Conservation (phyloP, 148 eudicot species). For the Tetragonia tetragonoides region DNA sequence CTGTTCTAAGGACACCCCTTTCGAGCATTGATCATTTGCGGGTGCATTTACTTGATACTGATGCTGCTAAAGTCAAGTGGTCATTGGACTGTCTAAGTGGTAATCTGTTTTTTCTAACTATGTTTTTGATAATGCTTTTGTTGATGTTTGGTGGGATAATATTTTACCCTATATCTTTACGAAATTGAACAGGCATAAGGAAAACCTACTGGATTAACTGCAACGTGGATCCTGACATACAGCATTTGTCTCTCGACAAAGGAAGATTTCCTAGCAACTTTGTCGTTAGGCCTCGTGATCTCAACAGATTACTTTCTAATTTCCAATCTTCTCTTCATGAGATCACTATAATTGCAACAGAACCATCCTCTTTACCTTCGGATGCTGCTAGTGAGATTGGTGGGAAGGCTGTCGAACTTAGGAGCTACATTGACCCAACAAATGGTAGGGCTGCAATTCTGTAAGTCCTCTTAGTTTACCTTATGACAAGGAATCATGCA, state of each 20-base stretch:
- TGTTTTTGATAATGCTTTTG: neutral
- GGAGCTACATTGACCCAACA: constrained; percentile 95
- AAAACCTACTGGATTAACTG: constrained; percentile 89
- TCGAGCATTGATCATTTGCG: constrained; percentile 70
- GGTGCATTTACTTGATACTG: constrained; percentile 53
- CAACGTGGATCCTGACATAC: constrained; percentile 90
- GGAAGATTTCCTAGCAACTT: constrained; percentile 76
- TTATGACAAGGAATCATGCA: constrained; percentile 5
- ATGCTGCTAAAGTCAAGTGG: constrained; percentile 90
- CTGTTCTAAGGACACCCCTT: constrained; percentile 85
- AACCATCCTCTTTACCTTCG: constrained; percentile 61
- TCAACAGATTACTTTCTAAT: constrained; percentile 81
- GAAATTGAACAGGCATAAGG: constrained; percentile 60
- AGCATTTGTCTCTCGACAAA: constrained; percentile 80
- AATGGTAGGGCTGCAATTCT: constrained; percentile 54
- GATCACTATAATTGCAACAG: constrained; percentile 90
- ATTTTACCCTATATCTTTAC: neutral
- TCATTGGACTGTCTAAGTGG: constrained; percentile 76
- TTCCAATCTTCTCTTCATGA: constrained; percentile 97
- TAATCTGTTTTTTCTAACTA: constrained; percentile 13
- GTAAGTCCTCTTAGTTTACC: neutral
- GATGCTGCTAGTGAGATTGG: constrained; percentile 79
- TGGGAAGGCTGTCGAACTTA: constrained; percentile 96
- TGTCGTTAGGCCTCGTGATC: constrained; percentile 95
- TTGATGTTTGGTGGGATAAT: neutral